Evolutionary conservation across 805 yeast genomes (phyloP).

Genomic region (Candida yuanshanica): DNA sequence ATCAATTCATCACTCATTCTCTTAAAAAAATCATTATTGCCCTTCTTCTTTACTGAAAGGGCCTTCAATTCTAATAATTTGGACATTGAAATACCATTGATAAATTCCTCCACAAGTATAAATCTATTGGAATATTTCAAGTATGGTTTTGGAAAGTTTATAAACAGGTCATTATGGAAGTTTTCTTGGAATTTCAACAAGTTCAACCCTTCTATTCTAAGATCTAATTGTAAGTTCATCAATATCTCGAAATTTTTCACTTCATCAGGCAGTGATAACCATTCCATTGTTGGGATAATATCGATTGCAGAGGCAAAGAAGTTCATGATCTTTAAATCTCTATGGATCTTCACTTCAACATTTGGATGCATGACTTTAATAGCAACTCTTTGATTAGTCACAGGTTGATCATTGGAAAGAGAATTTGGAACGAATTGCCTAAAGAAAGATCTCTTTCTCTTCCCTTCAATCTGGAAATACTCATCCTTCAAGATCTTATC

Average conservation of each 20-base stretch:
- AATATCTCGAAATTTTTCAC: conserved; percentile 80
- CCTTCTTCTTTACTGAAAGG: conserved; percentile 18
- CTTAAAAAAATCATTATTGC: conserved; percentile 52
- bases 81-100: conserved; percentile 80
- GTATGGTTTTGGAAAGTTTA: conserved; percentile 79
- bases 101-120: conserved; percentile 80
- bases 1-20: conserved; percentile 75
- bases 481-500: conserved; percentile 34
- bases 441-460: conserved; percentile 18
- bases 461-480: conserved; percentile 19
- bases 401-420: conserved; percentile 12
- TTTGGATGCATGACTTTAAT: conserved; percentile 90
- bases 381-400: conserved; percentile 62
- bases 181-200: conserved; percentile 65
- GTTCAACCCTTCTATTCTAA: conserved; percentile 85
- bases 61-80: conserved; percentile 43
- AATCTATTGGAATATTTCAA: conserved; percentile 57
- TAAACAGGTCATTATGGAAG: conserved; percentile 50
- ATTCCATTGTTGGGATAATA: conserved; percentile 88
- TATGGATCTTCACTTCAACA: conserved; percentile 61
- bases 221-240: conserved; percentile 85
- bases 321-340: conserved; percentile 82
- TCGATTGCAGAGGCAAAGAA: conserved; percentile 71
- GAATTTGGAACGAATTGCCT: conserved; percentile 5
- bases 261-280: conserved; percentile 94